phyloP scores from a whole-genome alignment of 257 asterid genomes.

The Gentiana straminea region DNA sequence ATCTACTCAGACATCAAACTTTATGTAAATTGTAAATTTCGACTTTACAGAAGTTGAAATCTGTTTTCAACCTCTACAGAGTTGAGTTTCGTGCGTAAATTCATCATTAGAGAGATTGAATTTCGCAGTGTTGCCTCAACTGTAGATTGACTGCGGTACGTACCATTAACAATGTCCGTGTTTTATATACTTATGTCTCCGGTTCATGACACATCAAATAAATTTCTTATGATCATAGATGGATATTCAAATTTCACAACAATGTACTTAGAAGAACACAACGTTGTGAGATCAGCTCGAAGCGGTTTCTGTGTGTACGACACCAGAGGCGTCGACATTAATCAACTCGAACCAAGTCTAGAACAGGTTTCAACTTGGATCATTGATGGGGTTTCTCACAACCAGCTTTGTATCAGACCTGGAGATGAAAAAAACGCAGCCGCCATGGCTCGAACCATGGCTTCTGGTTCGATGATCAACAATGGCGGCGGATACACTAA shows the following conservation, averaged over 20 bases:
- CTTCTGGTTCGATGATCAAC: neutral
- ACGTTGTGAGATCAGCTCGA: slow-evolving; percentile 48
- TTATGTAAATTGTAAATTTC: no score
- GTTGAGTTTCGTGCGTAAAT: no score
- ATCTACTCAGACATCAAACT: no score
- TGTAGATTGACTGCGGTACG: no score
- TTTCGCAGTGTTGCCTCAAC: no score
- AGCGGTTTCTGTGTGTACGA: slow-evolving; percentile 62
- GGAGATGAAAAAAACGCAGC: slow-evolving; percentile 18
- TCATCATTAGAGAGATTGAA: no score
- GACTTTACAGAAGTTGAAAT: no score
- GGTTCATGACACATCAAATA: no score
- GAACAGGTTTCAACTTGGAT: slow-evolving; percentile 53
- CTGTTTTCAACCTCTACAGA: no score
- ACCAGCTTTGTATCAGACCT: slow-evolving; percentile 41
- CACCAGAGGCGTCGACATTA: slow-evolving; percentile 45
- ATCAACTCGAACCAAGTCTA: slow-evolving; percentile 28
- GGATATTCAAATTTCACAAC: slow-evolving; percentile 41
- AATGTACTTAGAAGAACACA: slow-evolving; percentile 59
- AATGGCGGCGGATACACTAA: slow-evolving; percentile 24
- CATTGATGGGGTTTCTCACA: slow-evolving; percentile 42
- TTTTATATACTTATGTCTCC: neutral
- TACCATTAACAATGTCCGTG: neutral
- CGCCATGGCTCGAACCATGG: no score
- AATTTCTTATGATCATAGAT: slow-evolving; percentile 10